phyloP scores from a whole-genome alignment of 331 rosid genomes.

The Pyrus hybrid region DNA sequence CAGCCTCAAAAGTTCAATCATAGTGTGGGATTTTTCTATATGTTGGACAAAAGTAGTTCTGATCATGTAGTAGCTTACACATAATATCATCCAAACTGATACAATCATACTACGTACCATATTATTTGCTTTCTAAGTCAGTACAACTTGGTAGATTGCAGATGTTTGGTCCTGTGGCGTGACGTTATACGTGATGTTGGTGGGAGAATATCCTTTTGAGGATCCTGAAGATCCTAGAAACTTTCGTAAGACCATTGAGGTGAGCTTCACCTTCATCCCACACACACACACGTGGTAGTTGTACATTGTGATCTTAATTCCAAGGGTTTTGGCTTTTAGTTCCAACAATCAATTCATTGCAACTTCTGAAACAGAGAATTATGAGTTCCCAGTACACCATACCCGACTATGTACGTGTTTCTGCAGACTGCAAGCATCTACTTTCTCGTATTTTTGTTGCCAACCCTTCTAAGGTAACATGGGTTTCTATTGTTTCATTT shows the following conservation, averaged over 20 bases:
- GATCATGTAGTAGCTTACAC: not conserved
- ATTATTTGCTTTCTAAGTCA: constrained; percentile 1
- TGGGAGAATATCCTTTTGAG: constrained; percentile 89
- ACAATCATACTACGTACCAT: not conserved
- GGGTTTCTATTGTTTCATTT: not conserved
- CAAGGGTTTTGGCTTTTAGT: not conserved
- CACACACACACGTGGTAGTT: not conserved
- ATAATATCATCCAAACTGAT: not conserved
- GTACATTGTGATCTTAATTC: not conserved
- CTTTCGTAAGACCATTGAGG: constrained; percentile 56
- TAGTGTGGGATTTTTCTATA: not conserved
- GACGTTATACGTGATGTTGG: constrained; percentile 78
- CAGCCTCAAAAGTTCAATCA: not conserved
- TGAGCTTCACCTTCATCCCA: constrained; percentile 22
- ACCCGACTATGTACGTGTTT: constrained; percentile 67
- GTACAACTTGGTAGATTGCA: constrained; percentile 49
- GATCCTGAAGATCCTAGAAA: constrained; percentile 82
- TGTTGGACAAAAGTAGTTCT: not conserved
- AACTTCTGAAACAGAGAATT: constrained; percentile 61
- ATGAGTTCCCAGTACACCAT: constrained; percentile 64
- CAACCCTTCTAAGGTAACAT: constrained; percentile 64
- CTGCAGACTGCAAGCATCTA: constrained; percentile 58
- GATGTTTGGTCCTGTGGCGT: constrained; percentile 99
- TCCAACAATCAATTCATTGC: not conserved
- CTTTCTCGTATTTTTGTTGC: constrained; percentile 75